Conservation (phyloP, 441 rosid genomes). For the Eugenia klotzschiana region DNA sequence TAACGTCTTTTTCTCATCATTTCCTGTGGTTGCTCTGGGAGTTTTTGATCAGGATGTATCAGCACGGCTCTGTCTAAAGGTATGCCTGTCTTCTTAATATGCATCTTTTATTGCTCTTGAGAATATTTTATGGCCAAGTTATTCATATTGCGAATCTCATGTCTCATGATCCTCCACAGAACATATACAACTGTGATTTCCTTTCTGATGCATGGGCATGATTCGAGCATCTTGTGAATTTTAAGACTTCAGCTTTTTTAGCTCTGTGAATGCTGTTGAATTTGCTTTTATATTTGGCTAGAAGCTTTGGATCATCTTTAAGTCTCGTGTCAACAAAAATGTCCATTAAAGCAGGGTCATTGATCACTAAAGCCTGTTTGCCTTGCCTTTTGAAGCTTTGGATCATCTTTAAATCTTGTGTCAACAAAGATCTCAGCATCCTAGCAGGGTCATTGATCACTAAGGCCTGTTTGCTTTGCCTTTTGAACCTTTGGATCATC, state of each 20-base stretch:
- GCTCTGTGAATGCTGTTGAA: background rate
- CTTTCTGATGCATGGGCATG: background rate
- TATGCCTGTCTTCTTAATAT: background rate
- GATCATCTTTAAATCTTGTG: background rate
- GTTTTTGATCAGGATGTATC: conserved; percentile 4
- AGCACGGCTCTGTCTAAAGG: conserved; percentile 1
- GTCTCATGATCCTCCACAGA: background rate
- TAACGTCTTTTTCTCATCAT: conserved; percentile 1
- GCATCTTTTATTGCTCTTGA: background rate
- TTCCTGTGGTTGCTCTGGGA: conserved; percentile 4
- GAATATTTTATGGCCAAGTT: background rate
- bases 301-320: background rate
- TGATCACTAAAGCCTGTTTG: background rate
- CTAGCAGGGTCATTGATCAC: background rate
- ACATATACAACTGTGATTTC: background rate
- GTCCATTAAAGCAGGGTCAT: background rate
- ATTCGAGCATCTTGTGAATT: background rate
- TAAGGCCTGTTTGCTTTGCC: background rate
- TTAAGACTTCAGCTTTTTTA: background rate
- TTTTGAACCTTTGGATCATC: background rate
- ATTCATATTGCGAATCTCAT: background rate
- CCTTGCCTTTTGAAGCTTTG: background rate
- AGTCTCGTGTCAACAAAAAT: background rate
- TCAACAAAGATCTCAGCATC: background rate
- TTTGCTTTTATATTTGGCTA: background rate